These are phyloP conservation scores for Aspergillus olivimuriae DNA, from an alignment of 495 filamentous ascomycete genomes.

Conservation along the genomic window DNA sequence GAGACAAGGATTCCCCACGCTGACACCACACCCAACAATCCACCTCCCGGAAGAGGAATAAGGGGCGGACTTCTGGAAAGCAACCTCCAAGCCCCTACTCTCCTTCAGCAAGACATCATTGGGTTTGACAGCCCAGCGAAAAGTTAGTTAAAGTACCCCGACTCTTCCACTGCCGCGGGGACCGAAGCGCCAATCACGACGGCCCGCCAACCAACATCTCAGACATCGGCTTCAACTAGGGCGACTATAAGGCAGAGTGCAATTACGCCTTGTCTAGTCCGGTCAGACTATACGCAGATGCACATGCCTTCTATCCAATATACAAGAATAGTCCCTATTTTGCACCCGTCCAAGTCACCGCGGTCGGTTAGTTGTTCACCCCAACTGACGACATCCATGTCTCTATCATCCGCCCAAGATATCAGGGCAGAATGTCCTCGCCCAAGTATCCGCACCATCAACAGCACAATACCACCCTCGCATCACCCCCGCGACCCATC, in stretches of 20 bases:
- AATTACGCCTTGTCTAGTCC: background rate
- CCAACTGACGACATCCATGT: too few species aligned
- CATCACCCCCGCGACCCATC: conserved; percentile 6
- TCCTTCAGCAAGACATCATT: too few species aligned
- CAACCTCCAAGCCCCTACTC: background rate
- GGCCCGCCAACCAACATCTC: background rate
- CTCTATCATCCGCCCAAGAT: too few species aligned
- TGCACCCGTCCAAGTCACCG: too few species aligned
- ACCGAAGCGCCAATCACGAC: background rate
- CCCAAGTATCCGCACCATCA: background rate
- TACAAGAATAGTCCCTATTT: background rate
- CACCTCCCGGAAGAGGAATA: too few species aligned
- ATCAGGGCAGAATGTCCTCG: background rate
- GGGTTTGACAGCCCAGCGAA: too few species aligned
- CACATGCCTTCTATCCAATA: too few species aligned
- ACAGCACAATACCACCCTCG: background rate
- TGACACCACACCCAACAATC: too few species aligned
- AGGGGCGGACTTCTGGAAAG: too few species aligned
- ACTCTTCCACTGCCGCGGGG: background rate
- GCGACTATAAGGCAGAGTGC: background rate
- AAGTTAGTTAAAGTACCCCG: too few species aligned
- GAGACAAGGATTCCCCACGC: too few species aligned
- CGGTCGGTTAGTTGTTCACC: too few species aligned
- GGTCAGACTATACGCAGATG: background rate
- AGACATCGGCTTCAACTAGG: background rate